Percentiles rank a stretch among this genome's conserved stretches.
phyloP scores from a whole-genome alignment of 1,284 basidiomycete species.

The Fomes fomentarius region DNA sequence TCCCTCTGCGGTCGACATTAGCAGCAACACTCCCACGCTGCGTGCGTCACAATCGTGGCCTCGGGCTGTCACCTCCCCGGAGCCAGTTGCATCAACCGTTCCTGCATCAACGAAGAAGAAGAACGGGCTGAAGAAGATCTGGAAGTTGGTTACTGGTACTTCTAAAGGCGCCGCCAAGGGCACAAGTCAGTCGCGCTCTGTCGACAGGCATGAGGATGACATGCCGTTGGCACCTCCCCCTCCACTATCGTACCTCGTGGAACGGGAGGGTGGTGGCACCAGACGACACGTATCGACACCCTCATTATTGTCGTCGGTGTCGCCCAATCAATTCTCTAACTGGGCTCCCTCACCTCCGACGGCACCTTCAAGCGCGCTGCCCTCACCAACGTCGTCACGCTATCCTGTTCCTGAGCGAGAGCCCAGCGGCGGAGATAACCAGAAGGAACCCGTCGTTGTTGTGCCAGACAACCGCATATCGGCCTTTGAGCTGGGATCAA shows the following conservation, averaged over 20 bases:
- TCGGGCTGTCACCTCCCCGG: slow-evolving; percentile 30
- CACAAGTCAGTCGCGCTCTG: slow-evolving; percentile 41
- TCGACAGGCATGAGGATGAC: slow-evolving; percentile 63
- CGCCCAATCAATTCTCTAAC: slow-evolving; percentile 55
- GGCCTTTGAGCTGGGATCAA: slow-evolving; percentile 23
- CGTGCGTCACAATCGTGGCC: slow-evolving; percentile 62
- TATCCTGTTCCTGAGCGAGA: slow-evolving; percentile 58
- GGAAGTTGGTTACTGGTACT: slow-evolving; percentile 74
- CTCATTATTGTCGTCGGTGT: slow-evolving; percentile 60
- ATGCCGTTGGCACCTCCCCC: slow-evolving; percentile 83
- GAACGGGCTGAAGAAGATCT: slow-evolving; percentile 82
- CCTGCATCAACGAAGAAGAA: slow-evolving; percentile 66
- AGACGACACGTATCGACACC: slow-evolving; percentile 68
- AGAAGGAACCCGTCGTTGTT: slow-evolving; percentile 38
- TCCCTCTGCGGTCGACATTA: slow-evolving; percentile 26
- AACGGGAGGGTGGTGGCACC: slow-evolving; percentile 51
- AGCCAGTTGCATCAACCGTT: slow-evolving; percentile 35
- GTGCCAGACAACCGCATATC: slow-evolving; percentile 28
- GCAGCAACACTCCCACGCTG: slow-evolving; percentile 40
- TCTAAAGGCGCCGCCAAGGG: slow-evolving; percentile 42
- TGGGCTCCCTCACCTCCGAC: slow-evolving; percentile 70
- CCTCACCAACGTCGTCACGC: slow-evolving; percentile 73
- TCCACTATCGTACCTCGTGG: slow-evolving; percentile 81
- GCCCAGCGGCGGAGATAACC: slow-evolving; percentile 41
- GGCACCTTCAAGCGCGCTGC: slow-evolving; percentile 70